These are phyloP conservation scores for Ogataea salicorniae DNA, from an alignment of 805 yeast genomes.

Conservation along the genomic window DNA sequence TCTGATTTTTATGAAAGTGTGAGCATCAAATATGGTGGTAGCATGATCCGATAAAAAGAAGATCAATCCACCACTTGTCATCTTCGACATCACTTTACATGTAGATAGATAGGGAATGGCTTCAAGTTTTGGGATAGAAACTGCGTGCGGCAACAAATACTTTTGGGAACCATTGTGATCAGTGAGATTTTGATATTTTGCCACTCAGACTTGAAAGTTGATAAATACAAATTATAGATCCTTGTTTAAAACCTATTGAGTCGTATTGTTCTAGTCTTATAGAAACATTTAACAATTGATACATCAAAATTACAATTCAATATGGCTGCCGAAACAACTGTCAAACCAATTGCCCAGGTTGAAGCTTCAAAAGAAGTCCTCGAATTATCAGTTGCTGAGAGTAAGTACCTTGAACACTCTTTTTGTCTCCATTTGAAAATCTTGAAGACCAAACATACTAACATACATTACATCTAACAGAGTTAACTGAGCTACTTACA, in stretches of 20 bases:
- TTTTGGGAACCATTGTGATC: no score
- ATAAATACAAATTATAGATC: no score
- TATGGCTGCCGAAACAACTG: not conserved
- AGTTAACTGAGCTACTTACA: slow-evolving; percentile 15
- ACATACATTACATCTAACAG: slow-evolving; percentile 5
- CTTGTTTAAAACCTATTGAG: no score
- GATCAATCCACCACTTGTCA: no score
- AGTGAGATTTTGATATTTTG: no score
- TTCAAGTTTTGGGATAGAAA: no score
- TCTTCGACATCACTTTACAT: no score
- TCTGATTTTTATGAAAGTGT: not conserved
- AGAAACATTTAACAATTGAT: not conserved
- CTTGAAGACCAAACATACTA: slow-evolving; percentile 2
- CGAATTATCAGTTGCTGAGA: slow-evolving; percentile 2
- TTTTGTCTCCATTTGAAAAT: not conserved
- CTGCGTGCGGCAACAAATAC: no score
- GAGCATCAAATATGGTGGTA: no score
- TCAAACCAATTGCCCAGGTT: not conserved
- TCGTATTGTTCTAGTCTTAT: not conserved
- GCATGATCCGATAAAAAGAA: no score
- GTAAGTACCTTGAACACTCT: slow-evolving; percentile 8
- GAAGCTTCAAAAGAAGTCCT: not conserved
- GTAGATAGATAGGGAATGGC: no score
- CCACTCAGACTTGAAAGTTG: no score
- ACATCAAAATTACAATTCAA: not conserved